Base-by-base conservation (phyloP, 768 basidiomycete genomes). In the Imleria badia region DNA sequence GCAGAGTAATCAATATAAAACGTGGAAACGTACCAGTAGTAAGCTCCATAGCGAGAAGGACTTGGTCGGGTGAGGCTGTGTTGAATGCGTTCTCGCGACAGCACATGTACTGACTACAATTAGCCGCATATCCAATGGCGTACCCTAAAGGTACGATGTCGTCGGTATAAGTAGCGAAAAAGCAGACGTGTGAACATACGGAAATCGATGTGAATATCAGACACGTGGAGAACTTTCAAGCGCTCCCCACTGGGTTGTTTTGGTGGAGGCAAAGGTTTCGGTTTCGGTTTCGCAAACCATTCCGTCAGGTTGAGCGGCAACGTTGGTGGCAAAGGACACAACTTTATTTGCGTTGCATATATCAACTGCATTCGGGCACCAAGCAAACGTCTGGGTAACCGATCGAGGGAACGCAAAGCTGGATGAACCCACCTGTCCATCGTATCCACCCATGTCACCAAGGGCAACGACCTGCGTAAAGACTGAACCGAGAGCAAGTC, bases 41-140 rank as follows among this genome's bases (percentile, higher is more conserved):
- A 63, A 15, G 80, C 70, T 1, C 88, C 89, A 62, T 73, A 90
- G 30, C 86, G 78, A 6, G 26, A 6, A 26, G 26, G 26, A 79
- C 67, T 10, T 59, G 65, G 52, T 84, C 74, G 1, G 80, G 83
- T 47, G 77, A 85, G 10, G 59, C 58, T 0, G 57, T 55, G 60
- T 86, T 85, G 66, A 70, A 69, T 15, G 71, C 72, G 52, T 81
- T 79, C 30, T 69, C 62, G 22, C 88, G 77, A 63, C 88, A 91
- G 66, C 88, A 91, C 26, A 81, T 66, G 29, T 79, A 80, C 29
- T 77, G 72, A n/a, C 81, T 81, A 66, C 88, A 89, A 61, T 87
- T 86, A 1, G 81, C 86, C 68, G 88, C 87, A 10, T 84, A 70
- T 19, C 85, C 83, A 19, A 78, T 88, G 9, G 83, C 75, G 48